Percentiles rank a stretch among this genome's conserved stretches.
phyloP scores from a whole-genome alignment of 2,329 filamentous ascomycete species.

The Polychaeton citri region DNA sequence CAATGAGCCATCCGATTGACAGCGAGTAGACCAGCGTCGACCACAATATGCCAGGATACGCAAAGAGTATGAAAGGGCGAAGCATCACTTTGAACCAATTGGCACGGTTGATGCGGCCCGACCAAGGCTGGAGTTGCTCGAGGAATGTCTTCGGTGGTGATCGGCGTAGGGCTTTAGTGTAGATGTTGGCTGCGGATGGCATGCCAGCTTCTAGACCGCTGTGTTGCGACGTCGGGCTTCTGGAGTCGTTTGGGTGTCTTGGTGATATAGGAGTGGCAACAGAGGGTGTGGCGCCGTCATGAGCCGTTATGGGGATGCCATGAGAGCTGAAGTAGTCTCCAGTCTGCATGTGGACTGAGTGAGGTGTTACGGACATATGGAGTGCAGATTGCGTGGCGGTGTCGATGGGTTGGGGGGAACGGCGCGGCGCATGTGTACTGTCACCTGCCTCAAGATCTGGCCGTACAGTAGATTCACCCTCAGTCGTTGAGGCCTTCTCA shows the following conservation, averaged over 20 bases:
- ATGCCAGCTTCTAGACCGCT: not conserved
- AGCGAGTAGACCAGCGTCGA: slow-evolving; percentile 72
- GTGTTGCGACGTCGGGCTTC: slow-evolving; percentile 4
- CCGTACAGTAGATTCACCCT: too few species aligned
- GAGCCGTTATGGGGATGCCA: not conserved
- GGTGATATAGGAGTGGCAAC: not conserved
- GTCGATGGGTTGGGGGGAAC: not conserved
- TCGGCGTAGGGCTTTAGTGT: slow-evolving; percentile 57
- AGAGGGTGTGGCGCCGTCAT: not conserved
- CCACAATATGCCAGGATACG: slow-evolving; percentile 84
- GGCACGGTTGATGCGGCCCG: slow-evolving; percentile 65
- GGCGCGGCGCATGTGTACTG: not conserved
- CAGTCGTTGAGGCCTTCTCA: not conserved
- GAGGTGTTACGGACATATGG: not conserved
- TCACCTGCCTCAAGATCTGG: not conserved
- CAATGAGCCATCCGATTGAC: slow-evolving; percentile 89
- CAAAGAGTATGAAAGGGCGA: slow-evolving; percentile 73
- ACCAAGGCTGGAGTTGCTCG: slow-evolving; percentile 62
- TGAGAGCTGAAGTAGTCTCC: not conserved
- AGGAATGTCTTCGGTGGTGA: slow-evolving; percentile 56
- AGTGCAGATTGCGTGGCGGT: not conserved
- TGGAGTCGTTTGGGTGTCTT: not conserved
- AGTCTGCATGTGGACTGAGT: not conserved
- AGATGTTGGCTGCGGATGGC: slow-evolving; percentile 25
- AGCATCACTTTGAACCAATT: slow-evolving; percentile 66